Evolutionary conservation across 176 grass and related monocot species (phyloP), one percentile per base, ranked within the genome.

Genomic region (Cenchrus fungigraminus): DNA sequence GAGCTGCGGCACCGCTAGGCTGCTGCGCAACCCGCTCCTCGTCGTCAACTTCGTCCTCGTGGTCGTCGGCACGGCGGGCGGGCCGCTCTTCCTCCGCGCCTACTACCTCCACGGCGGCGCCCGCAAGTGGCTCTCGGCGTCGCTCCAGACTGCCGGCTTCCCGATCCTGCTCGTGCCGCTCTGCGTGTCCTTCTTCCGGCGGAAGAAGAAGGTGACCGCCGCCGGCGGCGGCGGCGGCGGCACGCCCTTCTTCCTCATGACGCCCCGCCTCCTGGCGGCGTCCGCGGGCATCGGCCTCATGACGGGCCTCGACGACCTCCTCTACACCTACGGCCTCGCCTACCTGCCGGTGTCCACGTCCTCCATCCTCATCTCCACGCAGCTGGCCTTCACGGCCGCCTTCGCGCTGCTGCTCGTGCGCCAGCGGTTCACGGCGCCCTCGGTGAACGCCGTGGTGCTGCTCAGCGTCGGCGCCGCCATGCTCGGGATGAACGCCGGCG

Each of bases 341-440:
- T 94, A 86, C 84, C 91, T 95, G 54, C 95, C 95, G 9, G 92
- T 98, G 6, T 98, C 95, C 44, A 95, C 95, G 5, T 88, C 92
- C 62, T 89, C 92, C 40, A 81, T 98, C 87, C 87, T 98, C 44
- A 58, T 90, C 73, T 98, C 95, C 15, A 95, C 89, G 19, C 92
- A 95, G 79, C 92, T 98, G 9, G 93, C 85, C 42, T 98, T 98
- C 87, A 98, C 89, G 6, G 93, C 92, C 3, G n/a, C 57, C 31
- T 98, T 95, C 73, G 85, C 93, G 65, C 83, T 93, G 76, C 58
- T 98, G 67, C 50, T 98, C 13, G 91, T 98, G 83, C 76, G 67
- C 6, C 96, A 93, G 85, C 84, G 72, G 34, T 93, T 95, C 87
- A 95, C 92, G 29, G 67, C 91, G 1, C 92, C 80, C 85, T 98